Base-by-base conservation (phyloP, 768 basidiomycete species). In the Pisolithus albus region DNA sequence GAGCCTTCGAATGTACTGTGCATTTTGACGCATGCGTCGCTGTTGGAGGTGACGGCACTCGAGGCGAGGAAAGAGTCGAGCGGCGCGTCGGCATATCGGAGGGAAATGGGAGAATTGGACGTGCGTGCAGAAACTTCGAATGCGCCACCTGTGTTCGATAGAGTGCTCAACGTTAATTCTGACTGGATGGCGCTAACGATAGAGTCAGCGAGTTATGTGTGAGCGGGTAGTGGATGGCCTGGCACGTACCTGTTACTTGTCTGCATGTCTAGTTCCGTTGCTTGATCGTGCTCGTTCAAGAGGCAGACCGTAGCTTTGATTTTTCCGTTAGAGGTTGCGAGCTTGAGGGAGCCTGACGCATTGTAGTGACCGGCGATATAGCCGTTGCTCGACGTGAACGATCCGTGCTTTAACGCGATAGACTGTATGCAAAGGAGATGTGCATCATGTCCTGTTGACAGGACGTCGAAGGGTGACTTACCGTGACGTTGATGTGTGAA, bases 1-100 rank as follows among this genome's bases (percentile, higher is more conserved):
- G 49, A 47, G 38, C 77, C 77, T 48, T 78, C 75, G 48, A 61
- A 78, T 15, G 71, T 62, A 4, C 59, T 47, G 8, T 71, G 70
- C 47, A 75, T 62, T 32, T 13, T 36, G 1, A 67, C 63, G 8
- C 23, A 41, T 6, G 62, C 70, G 0, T 48, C 44, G 0, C 52
- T 28, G 39, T 78, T 76, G 4, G 72, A 68, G 13, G 75, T 71
- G 9, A 23, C 46, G 23, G 40, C 70, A 3, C 58, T 52, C n/a
- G 72, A 61, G 0, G 46, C 37, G n/a, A 78, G 69, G n/a, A 42
- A 28, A 0, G 66, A 57, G 45, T 62, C 40, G 36, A 62, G 24
- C 0, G 76, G 75, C 0, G 63, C 50, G 10, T 66, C 62, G 7
- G 53, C 50, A 50, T 71, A 68, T 5, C 41, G 23, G 3, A 74